Conservation (phyloP, 371 early-diverging fungal species). For the Mycotypha africana region DNA sequence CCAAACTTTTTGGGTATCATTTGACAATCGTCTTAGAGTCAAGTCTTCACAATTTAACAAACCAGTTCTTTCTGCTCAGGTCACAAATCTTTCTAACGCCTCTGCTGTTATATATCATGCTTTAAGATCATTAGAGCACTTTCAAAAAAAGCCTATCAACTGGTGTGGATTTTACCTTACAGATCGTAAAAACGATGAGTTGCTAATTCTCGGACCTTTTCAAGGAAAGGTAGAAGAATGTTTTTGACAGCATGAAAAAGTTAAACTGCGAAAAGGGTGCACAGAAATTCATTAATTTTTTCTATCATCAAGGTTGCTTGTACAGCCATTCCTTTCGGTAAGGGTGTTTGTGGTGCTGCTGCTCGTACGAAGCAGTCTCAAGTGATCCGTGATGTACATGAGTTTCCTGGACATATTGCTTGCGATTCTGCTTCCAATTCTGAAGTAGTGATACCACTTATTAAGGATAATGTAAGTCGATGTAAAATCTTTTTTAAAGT, state of each 20-base stretch:
- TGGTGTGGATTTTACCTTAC: constrained; percentile 89
- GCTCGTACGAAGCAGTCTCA: constrained; percentile 50
- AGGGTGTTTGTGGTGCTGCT: constrained; percentile 88
- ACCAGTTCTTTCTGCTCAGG: constrained; percentile 2
- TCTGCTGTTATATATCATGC: constrained; percentile 80
- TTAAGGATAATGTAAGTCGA: constrained; percentile 41
- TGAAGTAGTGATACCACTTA: constrained; percentile 88
- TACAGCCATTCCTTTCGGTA: constrained; percentile 74
- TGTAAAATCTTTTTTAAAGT: too few species aligned
- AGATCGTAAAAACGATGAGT: constrained; percentile 40
- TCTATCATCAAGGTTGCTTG: constrained; percentile 71
- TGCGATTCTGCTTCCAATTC: constrained; percentile 86
- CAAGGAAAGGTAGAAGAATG: constrained; percentile 71
- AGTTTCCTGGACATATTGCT: constrained; percentile 88
- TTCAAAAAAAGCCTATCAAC: constrained; percentile 76
- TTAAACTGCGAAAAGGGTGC: too few species aligned
- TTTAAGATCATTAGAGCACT: constrained; percentile 48
- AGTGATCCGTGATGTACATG: constrained; percentile 75
- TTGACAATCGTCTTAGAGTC: neutral
- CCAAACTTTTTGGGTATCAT: constrained; percentile 52
- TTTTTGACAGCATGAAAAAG: too few species aligned
- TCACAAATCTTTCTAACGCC: constrained; percentile 78
- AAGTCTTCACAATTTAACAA: too few species aligned
- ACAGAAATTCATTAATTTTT: too few species aligned
- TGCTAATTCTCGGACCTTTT: constrained; percentile 82